These are phyloP conservation scores for Aciculoconidium aculeatum DNA, from an alignment of 805 yeast genomes.

Conservation along the genomic window DNA sequence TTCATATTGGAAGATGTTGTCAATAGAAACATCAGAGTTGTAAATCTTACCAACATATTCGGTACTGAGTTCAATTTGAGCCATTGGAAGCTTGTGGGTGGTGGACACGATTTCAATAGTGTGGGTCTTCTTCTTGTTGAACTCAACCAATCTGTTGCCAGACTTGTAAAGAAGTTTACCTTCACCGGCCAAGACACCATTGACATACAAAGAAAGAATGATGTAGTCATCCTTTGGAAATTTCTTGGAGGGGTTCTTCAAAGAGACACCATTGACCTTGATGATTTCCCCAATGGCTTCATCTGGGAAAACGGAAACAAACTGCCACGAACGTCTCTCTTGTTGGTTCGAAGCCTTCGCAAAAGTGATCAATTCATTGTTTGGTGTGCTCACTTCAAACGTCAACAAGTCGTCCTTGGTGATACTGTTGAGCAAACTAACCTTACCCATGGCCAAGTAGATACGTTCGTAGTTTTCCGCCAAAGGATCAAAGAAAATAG, in stretches of 20 bases:
- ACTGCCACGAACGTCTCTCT: constrained; percentile 53
- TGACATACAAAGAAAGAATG: constrained; percentile 50
- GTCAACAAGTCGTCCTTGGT: constrained; percentile 42
- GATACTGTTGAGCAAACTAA: constrained; percentile 24
- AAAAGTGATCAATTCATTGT: constrained; percentile 45
- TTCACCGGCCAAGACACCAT: constrained; percentile 58
- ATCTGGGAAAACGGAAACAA: constrained; percentile 64
- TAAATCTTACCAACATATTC: constrained; percentile 65
- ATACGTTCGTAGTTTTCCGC: constrained; percentile 56
- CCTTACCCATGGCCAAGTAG: constrained; percentile 53
- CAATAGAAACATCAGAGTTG: constrained; percentile 53
- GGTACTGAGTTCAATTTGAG: constrained; percentile 49
- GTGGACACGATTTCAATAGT: constrained; percentile 39
- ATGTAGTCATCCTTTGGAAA: constrained; percentile 47
- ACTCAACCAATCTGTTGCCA: constrained; percentile 43
- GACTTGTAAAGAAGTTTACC: constrained; percentile 48
- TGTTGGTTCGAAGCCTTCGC: constrained; percentile 64
- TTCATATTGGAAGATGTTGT: constrained; percentile 50
- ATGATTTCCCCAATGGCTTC: constrained; percentile 72
- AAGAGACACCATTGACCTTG: constrained; percentile 53
- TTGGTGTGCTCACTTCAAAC: constrained; percentile 48
- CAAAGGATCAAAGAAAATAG: constrained; percentile 59
- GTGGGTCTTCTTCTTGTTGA: constrained; percentile 36
- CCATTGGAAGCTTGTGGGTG: constrained; percentile 30
- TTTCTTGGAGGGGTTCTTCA: constrained; percentile 28